A percentile compares a stretch with the other conserved stretches of the same genome.
Evolutionary conservation across 495 filamentous ascomycete species (phyloP).

Genomic region (Hypoxylon fragiforme): DNA sequence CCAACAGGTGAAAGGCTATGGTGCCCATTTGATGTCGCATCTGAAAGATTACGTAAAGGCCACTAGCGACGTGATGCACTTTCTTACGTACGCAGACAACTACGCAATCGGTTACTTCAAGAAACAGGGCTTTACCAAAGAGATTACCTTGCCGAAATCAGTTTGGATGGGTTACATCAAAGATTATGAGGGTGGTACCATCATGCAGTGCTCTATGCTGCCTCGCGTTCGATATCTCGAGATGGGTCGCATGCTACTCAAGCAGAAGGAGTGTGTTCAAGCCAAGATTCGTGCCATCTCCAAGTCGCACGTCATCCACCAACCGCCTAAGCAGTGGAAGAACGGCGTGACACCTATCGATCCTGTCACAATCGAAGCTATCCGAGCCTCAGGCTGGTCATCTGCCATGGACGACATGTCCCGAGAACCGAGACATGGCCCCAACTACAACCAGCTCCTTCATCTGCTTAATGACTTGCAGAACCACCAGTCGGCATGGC

Average conservation of each 20-base stretch:
- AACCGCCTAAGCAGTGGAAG: conserved; percentile 82
- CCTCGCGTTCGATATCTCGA: conserved; percentile 94
- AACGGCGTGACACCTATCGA: conserved; percentile 72
- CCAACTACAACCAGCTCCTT: conserved; percentile 90
- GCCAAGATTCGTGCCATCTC: conserved; percentile 93
- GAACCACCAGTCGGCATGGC: conserved; percentile 89
- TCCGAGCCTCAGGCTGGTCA: conserved; percentile 90
- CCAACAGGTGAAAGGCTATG: conserved; percentile 98
- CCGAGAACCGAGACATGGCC: conserved; percentile 93
- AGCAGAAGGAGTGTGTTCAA: conserved; percentile 92
- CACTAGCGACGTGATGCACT: conserved; percentile 95
- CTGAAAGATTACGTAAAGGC: conserved; percentile 99
- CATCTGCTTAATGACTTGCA: conserved; percentile 95
- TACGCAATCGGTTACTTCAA: conserved; percentile 99
- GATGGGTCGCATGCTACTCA: conserved; percentile 89
- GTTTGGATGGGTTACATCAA: conserved; percentile 99
- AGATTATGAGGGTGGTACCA: conserved; percentile 97
- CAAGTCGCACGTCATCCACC: conserved; percentile 85
- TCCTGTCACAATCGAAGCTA: conserved; percentile 77
- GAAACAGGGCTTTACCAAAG: conserved; percentile 98
- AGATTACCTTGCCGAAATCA: conserved; percentile 86
- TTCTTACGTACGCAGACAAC: conserved; percentile 97
- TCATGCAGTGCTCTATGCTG: conserved; percentile 99
- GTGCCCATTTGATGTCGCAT: conserved; percentile 96
- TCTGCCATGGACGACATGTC: conserved; percentile 97